A percentile compares a stretch with the other conserved stretches of the same genome.
Evolutionary conservation across 2,329 filamentous ascomycete genomes (phyloP).

Genomic region (Talaromyces sp.): DNA sequence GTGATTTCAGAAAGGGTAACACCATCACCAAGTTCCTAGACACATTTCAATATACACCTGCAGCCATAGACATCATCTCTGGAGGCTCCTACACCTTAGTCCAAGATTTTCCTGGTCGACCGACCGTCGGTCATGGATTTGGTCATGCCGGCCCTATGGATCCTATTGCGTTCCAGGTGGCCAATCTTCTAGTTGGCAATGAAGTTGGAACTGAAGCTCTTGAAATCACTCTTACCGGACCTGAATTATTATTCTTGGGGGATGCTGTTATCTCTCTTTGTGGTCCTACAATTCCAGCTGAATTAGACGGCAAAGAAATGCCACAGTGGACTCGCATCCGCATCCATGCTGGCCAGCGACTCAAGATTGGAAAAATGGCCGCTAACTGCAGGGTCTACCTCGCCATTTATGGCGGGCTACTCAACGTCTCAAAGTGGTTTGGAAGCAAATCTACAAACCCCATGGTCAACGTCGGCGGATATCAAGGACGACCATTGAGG

Average conservation of each 20-base stretch:
- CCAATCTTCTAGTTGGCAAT: slow-evolving; percentile 61
- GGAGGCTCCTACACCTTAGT: slow-evolving; percentile 59
- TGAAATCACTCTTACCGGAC: slow-evolving; percentile 61
- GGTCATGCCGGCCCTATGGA: slow-evolving; percentile 58
- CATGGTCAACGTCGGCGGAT: slow-evolving; percentile 58
- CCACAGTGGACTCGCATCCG: slow-evolving; percentile 58
- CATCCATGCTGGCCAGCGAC: slow-evolving; percentile 51
- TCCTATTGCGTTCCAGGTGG: not conserved
- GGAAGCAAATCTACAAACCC: slow-evolving; percentile 61
- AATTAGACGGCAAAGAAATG: slow-evolving; percentile 50
- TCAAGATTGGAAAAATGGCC: slow-evolving; percentile 55
- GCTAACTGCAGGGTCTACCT: not conserved
- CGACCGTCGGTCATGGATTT: slow-evolving; percentile 58
- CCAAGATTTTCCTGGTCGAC: slow-evolving; percentile 60
- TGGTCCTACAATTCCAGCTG: slow-evolving; percentile 55
- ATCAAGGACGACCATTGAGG: slow-evolving; percentile 57
- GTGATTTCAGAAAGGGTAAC: slow-evolving; percentile 49
- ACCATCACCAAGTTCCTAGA: slow-evolving; percentile 60
- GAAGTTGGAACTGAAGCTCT: slow-evolving; percentile 52
- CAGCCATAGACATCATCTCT: slow-evolving; percentile 57
- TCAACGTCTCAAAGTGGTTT: slow-evolving; percentile 46
- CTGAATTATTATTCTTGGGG: slow-evolving; percentile 57
- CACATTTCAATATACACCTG: slow-evolving; percentile 50
- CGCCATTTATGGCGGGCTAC: not conserved
- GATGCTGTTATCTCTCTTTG: slow-evolving; percentile 58